A percentile compares a stretch with the other conserved stretches of the same genome.
Conservation (phyloP, 768 basidiomycete genomes). For the Leucosporidium scottii region DNA sequence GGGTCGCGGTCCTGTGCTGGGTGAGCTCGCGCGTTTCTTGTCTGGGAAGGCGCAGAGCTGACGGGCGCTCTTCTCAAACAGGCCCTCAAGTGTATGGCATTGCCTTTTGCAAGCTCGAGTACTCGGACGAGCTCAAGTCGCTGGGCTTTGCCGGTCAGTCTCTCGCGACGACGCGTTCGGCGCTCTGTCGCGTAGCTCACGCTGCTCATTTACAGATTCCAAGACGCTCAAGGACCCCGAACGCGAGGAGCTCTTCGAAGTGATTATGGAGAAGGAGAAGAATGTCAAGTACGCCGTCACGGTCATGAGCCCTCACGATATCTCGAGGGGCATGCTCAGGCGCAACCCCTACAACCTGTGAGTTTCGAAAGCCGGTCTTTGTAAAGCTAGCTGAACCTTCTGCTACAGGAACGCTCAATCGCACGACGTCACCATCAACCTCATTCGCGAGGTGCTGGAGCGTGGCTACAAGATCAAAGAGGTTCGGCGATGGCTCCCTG, state of each 20-base stretch:
- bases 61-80: constrained; percentile 13
- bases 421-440: constrained; percentile 77
- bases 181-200: neutral
- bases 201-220: constrained; percentile 57
- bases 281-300: constrained; percentile 40
- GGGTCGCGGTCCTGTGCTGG: constrained; percentile 88
- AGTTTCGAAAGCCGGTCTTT: neutral
- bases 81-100: constrained; percentile 88
- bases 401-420: constrained; percentile 60
- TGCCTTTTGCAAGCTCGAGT: constrained; percentile 80
- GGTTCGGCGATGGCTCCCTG: constrained; percentile 44
- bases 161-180: neutral
- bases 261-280: constrained; percentile 52
- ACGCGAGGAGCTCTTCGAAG: constrained; percentile 58
- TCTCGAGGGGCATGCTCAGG: constrained; percentile 84
- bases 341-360: constrained; percentile 69
- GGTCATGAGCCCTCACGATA: constrained; percentile 76
- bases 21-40: constrained; percentile 41
- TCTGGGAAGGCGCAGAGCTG: neutral
- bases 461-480: constrained; percentile 72
- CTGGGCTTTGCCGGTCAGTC: constrained; percentile 83
- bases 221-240: constrained; percentile 74
- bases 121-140: constrained; percentile 61
- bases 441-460: constrained; percentile 79
- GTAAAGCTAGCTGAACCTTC: neutral